Conservation (phyloP, 2,329 filamentous ascomycete genomes). For the Fusarium sterilihyphosum region DNA sequence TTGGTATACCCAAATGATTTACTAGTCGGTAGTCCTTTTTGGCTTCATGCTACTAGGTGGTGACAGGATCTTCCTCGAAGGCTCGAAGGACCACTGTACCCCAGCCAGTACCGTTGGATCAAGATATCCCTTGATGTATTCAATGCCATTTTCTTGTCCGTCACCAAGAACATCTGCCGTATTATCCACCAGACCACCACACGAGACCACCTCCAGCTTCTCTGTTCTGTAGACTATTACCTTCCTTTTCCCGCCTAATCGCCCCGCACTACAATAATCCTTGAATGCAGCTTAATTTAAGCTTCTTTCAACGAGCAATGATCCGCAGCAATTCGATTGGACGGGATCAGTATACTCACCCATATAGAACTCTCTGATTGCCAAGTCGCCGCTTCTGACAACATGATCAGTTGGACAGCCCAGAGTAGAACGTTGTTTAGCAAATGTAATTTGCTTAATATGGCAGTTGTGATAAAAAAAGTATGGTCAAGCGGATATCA, state of each 20-base stretch:
- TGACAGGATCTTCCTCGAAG: background rate
- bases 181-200: constrained; percentile 1
- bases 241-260: constrained; percentile 37
- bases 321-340: constrained; percentile 5
- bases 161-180: background rate
- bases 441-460: background rate
- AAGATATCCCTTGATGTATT: background rate
- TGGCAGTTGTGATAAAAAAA: background rate
- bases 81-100: background rate
- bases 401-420: background rate
- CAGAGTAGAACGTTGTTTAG: background rate
- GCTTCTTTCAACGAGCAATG: constrained; percentile 25
- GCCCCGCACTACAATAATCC: constrained; percentile 20
- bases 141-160: background rate
- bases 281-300: constrained; percentile 36
- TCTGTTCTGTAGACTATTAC: constrained; percentile 16
- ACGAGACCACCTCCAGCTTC: background rate
- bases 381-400: background rate
- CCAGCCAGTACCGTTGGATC: too few species aligned
- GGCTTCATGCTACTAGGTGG: background rate
- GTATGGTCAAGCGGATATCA: background rate
- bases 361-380: background rate
- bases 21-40: background rate
- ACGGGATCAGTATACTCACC: background rate
- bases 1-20: background rate